These are phyloP conservation scores for Colletotrichum sp. DNA, from an alignment of 2,329 filamentous ascomycete genomes.

Conservation along the genomic window DNA sequence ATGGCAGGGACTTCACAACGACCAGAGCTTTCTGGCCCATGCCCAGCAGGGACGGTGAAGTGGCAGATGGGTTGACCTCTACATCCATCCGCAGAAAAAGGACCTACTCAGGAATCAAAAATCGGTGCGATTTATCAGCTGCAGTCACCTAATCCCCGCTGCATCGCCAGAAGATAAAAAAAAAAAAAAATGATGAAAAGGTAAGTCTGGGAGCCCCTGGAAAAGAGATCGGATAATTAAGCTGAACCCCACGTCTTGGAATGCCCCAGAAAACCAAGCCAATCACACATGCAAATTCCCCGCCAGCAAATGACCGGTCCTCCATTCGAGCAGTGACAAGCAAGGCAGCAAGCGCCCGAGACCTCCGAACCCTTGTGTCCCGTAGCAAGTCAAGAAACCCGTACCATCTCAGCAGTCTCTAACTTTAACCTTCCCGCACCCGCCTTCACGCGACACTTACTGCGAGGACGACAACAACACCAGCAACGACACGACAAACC, in stretches of 20 bases:
- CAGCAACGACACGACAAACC: not conserved
- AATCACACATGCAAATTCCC: not conserved
- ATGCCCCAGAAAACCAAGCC: not conserved
- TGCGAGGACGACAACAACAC: not conserved
- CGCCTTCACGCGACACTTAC: not conserved
- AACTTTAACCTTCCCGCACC: not conserved
- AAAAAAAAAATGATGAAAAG: not conserved
- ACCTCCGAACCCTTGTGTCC: conserved; percentile 16
- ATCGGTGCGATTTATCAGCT: not conserved
- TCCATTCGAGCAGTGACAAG: conserved; percentile 1
- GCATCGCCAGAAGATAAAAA: not conserved
- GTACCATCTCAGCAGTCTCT: not conserved
- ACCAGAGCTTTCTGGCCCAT: not conserved
- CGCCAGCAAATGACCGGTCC: not conserved
- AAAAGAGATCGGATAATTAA: not conserved
- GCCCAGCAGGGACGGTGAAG: not conserved
- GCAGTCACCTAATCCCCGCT: not conserved
- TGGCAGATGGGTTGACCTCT: not conserved
- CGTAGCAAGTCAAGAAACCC: not conserved
- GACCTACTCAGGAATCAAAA: not conserved
- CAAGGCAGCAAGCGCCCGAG: not conserved
- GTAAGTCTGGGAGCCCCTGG: not conserved
- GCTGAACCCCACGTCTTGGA: not conserved
- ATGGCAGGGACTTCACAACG: not conserved
- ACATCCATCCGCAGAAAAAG: not conserved